These are phyloP conservation scores for Irpex rosettiformis DNA, from an alignment of 1,284 basidiomycete species.

Conservation along the genomic window DNA sequence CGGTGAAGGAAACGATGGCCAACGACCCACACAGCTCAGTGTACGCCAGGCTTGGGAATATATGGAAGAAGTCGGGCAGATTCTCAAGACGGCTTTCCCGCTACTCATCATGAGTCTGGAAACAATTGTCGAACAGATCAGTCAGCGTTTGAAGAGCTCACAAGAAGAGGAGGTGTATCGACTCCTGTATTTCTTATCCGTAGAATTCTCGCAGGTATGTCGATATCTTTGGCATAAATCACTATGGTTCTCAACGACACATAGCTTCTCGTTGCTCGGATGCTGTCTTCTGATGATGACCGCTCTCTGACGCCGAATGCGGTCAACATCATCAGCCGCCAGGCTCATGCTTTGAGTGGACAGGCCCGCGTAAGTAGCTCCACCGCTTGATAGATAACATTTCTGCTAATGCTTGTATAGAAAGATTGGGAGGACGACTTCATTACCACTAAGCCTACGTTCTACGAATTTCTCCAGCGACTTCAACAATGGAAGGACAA, in stretches of 20 bases:
- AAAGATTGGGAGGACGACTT: constrained; percentile 94
- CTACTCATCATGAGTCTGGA: constrained; percentile 94
- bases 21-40: neutral
- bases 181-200: constrained; percentile 81
- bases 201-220: constrained; percentile 65
- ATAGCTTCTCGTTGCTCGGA: constrained; percentile 72
- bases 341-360: constrained; percentile 67
- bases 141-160: constrained; percentile 86
- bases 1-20: neutral
- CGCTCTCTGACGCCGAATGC: constrained; percentile 64
- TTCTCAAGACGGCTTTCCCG: constrained; percentile 96
- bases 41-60: constrained; percentile 76
- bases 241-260: constrained; percentile 6
- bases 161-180: constrained; percentile 96
- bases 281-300: constrained; percentile 70
- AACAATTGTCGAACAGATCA: constrained; percentile 96
- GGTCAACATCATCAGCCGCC: constrained; percentile 63
- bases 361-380: constrained; percentile 55
- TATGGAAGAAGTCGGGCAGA: constrained; percentile 92
- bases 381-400: neutral
- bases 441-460: constrained; percentile 73
- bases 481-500: constrained; percentile 93
- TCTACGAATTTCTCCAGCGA: constrained; percentile 87
- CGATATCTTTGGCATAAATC: neutral
- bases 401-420: constrained; percentile 33